Conservation (phyloP, 2,329 filamentous ascomycete genomes). For the Cercospora sp. region DNA sequence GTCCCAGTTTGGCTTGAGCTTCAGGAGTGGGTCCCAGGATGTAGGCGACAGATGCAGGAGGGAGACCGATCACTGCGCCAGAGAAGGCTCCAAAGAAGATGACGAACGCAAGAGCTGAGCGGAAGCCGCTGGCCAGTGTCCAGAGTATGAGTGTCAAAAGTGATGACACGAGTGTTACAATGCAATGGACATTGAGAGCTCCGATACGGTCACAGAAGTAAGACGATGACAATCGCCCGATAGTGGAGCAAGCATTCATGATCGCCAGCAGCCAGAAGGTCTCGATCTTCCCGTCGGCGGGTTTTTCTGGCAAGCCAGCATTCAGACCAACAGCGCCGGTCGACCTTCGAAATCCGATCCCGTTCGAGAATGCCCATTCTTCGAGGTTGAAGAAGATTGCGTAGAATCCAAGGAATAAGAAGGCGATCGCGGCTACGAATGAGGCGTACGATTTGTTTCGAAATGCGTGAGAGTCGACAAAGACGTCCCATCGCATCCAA, state of each 20-base stretch:
- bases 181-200: slow-evolving; percentile 49
- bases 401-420: slow-evolving; percentile 55
- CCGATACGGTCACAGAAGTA: slow-evolving; percentile 48
- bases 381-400: slow-evolving; percentile 56
- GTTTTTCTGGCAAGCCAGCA: slow-evolving; percentile 23
- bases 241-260: slow-evolving; percentile 52
- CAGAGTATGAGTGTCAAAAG: slow-evolving; percentile 49
- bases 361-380: slow-evolving; percentile 51
- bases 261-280: slow-evolving; percentile 53
- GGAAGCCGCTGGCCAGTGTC: slow-evolving; percentile 43
- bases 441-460: slow-evolving; percentile 46
- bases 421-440: slow-evolving; percentile 48
- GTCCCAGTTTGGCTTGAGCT: slow-evolving; percentile 47
- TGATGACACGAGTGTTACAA: slow-evolving; percentile 44
- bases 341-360: slow-evolving; percentile 42
- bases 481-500: slow-evolving; percentile 41
- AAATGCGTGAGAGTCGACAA: slow-evolving; percentile 48
- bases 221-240: slow-evolving; percentile 50
- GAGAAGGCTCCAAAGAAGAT: slow-evolving; percentile 51
- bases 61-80: slow-evolving; percentile 53
- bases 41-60: slow-evolving; percentile 51
- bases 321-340: slow-evolving; percentile 22
- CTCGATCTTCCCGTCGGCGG: slow-evolving; percentile 40
- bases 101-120: slow-evolving; percentile 49
- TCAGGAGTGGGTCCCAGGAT: slow-evolving; percentile 42